Percentiles rank a stretch among this genome's conserved stretches.
Evolutionary conservation across 768 basidiomycete genomes (phyloP).

Genomic region (Termitomyces titanicus): DNA sequence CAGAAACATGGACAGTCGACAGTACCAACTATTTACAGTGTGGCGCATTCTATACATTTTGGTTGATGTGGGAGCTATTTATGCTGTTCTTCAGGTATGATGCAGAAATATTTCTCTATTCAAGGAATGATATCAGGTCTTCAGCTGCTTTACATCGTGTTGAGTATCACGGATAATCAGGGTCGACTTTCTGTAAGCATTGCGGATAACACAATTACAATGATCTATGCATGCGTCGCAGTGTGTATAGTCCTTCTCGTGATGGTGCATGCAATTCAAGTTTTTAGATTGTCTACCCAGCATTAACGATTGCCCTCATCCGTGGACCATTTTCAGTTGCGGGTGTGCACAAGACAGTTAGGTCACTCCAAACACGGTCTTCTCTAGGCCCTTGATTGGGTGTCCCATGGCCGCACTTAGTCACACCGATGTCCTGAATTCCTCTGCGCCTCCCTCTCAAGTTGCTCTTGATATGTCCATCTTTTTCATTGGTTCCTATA

Average conservation of each 20-base stretch:
- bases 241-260: neutral
- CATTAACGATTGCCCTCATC: neutral
- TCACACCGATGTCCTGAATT: too few species aligned
- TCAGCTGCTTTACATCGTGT: neutral
- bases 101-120: neutral
- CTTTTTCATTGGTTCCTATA: too few species aligned
- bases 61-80: neutral
- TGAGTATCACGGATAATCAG: rapidly evolving
- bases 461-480: too few species aligned
- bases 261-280: neutral
- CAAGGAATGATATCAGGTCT: neutral
- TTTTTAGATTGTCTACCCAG: neutral
- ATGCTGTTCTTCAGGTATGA: neutral
- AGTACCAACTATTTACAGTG: too few species aligned
- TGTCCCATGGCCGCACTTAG: too few species aligned
- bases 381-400: too few species aligned
- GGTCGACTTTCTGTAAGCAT: too few species aligned
- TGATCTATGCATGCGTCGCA: neutral
- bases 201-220: neutral
- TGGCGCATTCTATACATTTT: too few species aligned
- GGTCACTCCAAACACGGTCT: too few species aligned
- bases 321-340: too few species aligned
- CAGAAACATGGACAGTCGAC: neutral
- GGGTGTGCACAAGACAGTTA: too few species aligned
- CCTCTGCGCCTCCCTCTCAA: too few species aligned